Percentiles rank a stretch among this genome's conserved stretches.
Conservation (phyloP, 805 yeast species). For the Kazachstania viticola region DNA sequence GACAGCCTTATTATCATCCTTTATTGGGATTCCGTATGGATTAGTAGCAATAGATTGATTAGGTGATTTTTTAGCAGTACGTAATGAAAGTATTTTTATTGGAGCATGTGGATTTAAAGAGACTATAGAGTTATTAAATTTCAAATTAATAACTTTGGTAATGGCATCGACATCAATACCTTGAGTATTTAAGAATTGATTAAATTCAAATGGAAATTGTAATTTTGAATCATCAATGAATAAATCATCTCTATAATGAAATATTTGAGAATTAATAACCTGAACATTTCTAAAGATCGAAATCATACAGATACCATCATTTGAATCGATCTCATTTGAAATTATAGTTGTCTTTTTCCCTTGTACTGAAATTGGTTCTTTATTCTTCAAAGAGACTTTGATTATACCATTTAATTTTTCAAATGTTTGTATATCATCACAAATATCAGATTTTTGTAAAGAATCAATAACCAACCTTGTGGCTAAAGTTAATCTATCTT, state of each 20-base stretch:
- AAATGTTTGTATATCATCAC: background rate
- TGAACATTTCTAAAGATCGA: background rate
- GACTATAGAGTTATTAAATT: background rate
- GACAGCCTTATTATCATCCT: background rate
- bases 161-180: background rate
- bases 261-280: background rate
- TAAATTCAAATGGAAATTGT: background rate
- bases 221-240: background rate
- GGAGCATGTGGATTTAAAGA: too few relatives aligned
- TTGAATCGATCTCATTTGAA: background rate
- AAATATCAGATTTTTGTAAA: background rate
- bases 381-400: background rate
- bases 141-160: background rate
- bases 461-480: background rate
- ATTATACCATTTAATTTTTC: background rate
- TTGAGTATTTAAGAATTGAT: background rate
- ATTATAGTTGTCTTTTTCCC: background rate
- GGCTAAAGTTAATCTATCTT: background rate
- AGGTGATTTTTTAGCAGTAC: too few relatives aligned
- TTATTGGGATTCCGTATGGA: background rate
- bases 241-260: background rate
- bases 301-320: background rate
- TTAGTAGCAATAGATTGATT: background rate
- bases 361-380: background rate
- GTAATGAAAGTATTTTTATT: too few relatives aligned